These are phyloP conservation scores for Rubus idaeus DNA, from an alignment of 306 rosid genomes.

Conservation along the genomic window DNA sequence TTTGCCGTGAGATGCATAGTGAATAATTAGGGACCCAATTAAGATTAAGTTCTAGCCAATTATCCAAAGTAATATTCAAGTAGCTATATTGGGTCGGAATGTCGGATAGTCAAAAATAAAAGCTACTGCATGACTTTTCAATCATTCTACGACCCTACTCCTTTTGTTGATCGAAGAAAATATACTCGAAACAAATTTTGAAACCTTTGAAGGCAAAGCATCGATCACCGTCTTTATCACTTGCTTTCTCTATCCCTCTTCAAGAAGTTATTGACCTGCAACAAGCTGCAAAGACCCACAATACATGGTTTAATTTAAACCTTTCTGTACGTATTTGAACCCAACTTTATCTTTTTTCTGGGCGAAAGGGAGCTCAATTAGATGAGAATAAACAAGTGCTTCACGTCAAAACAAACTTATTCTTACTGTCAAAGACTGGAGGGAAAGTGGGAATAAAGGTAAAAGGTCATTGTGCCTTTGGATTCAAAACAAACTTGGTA, in stretches of 20 bases:
- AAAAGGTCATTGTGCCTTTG: constrained; percentile 6
- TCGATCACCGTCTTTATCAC: neutral
- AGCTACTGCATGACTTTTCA: neutral
- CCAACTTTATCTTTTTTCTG: constrained; percentile 18
- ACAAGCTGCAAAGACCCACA: neutral
- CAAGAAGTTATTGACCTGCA: neutral
- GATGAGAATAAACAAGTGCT: constrained; percentile 8
- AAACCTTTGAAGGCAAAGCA: neutral
- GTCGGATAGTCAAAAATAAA: constrained; percentile 1
- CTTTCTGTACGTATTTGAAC: neutral
- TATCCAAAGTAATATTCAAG: neutral
- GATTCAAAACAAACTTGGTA: constrained; percentile 13
- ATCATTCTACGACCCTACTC: neutral
- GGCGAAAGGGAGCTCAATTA: constrained; percentile 28
- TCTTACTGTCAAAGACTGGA: constrained; percentile 4
- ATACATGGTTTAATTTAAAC: neutral
- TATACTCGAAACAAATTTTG: neutral
- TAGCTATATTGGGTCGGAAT: neutral
- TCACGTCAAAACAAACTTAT: constrained; percentile 26
- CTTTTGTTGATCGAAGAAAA: neutral
- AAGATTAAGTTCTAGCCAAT: neutral
- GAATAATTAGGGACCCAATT: neutral
- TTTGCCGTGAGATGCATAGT: neutral
- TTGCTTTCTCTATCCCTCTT: neutral
- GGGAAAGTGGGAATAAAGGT: constrained; percentile 8